These are phyloP conservation scores for Furcasterigmium furcatum DNA, from an alignment of 2,329 filamentous ascomycete genomes.

Conservation along the genomic window DNA sequence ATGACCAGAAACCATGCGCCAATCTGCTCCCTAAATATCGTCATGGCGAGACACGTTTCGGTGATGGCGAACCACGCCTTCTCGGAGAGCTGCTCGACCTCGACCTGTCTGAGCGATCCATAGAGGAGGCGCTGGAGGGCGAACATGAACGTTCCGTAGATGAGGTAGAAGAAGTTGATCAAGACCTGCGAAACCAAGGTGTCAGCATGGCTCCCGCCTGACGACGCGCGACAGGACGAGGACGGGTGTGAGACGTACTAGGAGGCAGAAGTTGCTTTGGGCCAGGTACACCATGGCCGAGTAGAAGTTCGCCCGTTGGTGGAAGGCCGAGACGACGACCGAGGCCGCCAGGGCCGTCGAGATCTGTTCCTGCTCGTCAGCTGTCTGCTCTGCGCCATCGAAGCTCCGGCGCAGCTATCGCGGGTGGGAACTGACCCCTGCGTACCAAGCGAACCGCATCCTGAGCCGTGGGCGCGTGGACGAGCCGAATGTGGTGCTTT, in stretches of 20 bases:
- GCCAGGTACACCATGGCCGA: constrained; percentile 95
- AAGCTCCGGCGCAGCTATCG: constrained; percentile 2
- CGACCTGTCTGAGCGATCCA: constrained; percentile 84
- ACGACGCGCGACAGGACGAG: neutral
- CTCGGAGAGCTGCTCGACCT: constrained; percentile 96
- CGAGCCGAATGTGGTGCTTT: constrained; percentile 4
- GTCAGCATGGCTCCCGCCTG: constrained; percentile 4
- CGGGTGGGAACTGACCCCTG: constrained; percentile 46
- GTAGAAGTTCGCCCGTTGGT: constrained; percentile 97
- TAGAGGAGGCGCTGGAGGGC: constrained; percentile 88
- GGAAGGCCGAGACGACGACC: constrained; percentile 86
- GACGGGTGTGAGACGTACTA: constrained; percentile 52
- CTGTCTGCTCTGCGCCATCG: constrained; percentile 6
- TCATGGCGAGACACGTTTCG: constrained; percentile 96
- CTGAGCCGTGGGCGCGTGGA: constrained; percentile 27
- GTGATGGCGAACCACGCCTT: constrained; percentile 98
- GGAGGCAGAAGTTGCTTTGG: constrained; percentile 91
- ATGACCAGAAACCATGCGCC: constrained; percentile 94
- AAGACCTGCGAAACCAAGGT: constrained; percentile 59
- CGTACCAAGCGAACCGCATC: constrained; percentile 60
- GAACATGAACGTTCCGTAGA: constrained; percentile 79
- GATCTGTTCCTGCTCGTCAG: constrained; percentile 44
- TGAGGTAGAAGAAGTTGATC: constrained; percentile 82
- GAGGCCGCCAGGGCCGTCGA: constrained; percentile 81
- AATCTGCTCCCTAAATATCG: constrained; percentile 93